Percentiles rank a stretch among this genome's conserved stretches.
Evolutionary conservation across 225 moss, liverwort and hornwort genomes (phyloP).

Genomic region (Lunularia cruciata): DNA sequence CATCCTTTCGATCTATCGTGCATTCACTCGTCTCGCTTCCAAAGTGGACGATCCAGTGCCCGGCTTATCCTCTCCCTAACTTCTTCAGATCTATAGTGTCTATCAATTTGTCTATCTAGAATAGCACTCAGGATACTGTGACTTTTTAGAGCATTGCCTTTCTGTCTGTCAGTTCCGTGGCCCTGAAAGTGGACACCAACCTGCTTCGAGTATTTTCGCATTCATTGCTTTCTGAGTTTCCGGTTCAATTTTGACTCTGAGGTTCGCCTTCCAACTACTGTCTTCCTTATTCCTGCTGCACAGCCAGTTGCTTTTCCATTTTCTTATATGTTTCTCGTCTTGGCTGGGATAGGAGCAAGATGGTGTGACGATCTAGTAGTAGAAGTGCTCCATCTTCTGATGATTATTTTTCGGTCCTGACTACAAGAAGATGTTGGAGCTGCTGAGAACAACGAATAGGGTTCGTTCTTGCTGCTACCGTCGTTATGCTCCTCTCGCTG

Average conservation of each 20-base stretch:
- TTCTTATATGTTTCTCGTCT: not conserved
- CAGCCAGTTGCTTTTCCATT: not conserved
- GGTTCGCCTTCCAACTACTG: not conserved
- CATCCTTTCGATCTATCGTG: too few species aligned
- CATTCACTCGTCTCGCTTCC: too few species aligned
- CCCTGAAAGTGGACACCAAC: conserved; percentile 5
- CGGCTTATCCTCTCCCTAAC: too few species aligned
- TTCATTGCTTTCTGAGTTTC: conserved; percentile 8
- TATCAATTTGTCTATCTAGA: too few species aligned
- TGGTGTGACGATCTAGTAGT: not conserved
- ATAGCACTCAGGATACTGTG: too few species aligned
- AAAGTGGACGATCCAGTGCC: too few species aligned
- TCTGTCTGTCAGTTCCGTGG: not conserved
- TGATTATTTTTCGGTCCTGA: too few species aligned
- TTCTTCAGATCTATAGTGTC: too few species aligned
- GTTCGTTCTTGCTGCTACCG: not conserved
- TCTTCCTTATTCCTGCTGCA: not conserved
- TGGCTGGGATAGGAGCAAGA: not conserved
- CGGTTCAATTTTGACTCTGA: not conserved
- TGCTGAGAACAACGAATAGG: too few species aligned
- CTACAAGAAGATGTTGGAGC: too few species aligned
- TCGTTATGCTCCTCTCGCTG: too few species aligned
- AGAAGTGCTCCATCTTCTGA: not conserved
- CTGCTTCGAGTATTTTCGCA: conserved; percentile 11
- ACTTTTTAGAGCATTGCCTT: too few species aligned